These are phyloP conservation scores for Pyrus communis DNA, from an alignment of 306 rosid species.

Conservation along the genomic window DNA sequence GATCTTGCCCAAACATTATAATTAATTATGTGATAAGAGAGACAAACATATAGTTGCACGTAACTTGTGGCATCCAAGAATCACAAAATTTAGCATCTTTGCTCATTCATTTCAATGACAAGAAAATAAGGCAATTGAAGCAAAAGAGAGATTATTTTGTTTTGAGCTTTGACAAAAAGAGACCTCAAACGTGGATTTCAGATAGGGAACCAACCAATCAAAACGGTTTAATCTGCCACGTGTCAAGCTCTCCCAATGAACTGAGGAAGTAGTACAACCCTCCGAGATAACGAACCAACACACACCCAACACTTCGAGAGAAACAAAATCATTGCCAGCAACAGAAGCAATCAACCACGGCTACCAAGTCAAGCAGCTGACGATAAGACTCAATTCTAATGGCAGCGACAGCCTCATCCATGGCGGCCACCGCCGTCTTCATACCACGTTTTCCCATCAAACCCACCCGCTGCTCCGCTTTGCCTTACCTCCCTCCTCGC, in stretches of 20 bases:
- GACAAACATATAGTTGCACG: too few relatives aligned
- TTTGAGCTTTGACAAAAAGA: background rate
- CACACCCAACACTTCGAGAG: conserved; percentile 16
- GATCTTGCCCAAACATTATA: too few relatives aligned
- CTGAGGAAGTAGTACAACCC: background rate
- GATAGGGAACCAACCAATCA: conserved; percentile 71
- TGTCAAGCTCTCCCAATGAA: conserved; percentile 26
- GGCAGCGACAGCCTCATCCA: conserved; percentile 54
- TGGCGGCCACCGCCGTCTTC: conserved; percentile 55
- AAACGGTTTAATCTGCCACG: conserved; percentile 32
- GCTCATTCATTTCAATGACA: background rate
- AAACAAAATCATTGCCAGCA: background rate
- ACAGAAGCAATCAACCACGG: conserved; percentile 1
- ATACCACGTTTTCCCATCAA: conserved; percentile 29
- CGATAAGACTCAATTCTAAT: conserved; percentile 20
- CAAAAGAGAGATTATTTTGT: background rate
- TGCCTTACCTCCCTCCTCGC: conserved; percentile 73
- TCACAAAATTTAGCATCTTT: background rate
- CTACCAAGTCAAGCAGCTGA: conserved; percentile 4
- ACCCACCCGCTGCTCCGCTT: conserved; percentile 51
- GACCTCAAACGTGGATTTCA: conserved; percentile 39
- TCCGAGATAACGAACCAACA: conserved; percentile 34
- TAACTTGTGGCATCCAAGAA: background rate
- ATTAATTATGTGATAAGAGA: too few relatives aligned
- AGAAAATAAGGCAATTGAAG: background rate